Base-by-base conservation (phyloP, 257 asterid genomes). In the Primulina huaijiensis region DNA sequence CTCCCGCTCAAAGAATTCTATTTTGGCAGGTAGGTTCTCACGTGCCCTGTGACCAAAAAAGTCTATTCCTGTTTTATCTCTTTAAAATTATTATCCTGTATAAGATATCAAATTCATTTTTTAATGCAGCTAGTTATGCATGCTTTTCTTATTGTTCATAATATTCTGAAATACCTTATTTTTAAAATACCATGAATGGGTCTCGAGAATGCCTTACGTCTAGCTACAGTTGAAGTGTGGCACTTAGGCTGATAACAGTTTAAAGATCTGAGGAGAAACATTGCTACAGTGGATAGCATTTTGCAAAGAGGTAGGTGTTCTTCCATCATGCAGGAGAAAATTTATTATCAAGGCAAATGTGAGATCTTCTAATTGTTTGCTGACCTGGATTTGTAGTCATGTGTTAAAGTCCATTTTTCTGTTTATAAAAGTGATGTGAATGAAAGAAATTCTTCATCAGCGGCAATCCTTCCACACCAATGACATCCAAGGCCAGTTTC, bases 1-100 rank as follows among this genome's bases (percentile, higher is more conserved):
- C 83, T 50, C 69, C 87, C 9, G 80, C 85, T 77, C 87, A 82
- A 70, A 81, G 87, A 65, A 82, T 82, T 68, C 79, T 82, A 17
- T 82, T 76, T 66, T 82, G 87, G 87, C 87, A 82, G 81, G 85
- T 82, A 82, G n/a, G 10, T 56, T 29, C 11, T 64, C 23, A 25
- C 16, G 9, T 5, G 3, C 17, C 52, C 17, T 0, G 17, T 40
- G 52, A 40, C 52, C 25, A 23, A 23, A 23, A 23, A 23, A 23
- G 1, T 23, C 1, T 23, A 23, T 23, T 23, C 25, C 25, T 23
- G 25, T 23, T 23, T 23, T 23, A 23, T 23, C 25, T 23, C 25
- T 1, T 23, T 23, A 23, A 23, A 23, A 23, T 23, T 23, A 23
- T 23, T 23, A 23, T 23, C 25, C 25, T 23, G 25, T 23, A 23